phyloP scores from a whole-genome alignment of 495 filamentous ascomycete species.

The Neurospora tetrasperma region DNA sequence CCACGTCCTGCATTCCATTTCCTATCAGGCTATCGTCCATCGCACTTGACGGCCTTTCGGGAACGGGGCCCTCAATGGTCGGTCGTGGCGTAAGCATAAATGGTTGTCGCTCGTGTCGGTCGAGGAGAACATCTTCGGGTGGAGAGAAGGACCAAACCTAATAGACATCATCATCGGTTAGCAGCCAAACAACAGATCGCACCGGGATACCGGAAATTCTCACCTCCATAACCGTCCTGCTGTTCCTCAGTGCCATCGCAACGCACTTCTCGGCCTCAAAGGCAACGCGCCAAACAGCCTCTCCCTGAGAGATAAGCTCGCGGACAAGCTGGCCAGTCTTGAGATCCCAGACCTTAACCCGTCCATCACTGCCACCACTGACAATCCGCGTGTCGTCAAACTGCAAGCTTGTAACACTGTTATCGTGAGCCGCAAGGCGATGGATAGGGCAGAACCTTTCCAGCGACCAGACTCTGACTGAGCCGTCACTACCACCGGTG shows the following conservation, averaged over 20 bases:
- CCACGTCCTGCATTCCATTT: constrained; percentile 28
- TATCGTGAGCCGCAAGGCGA: constrained; percentile 92
- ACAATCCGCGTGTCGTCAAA: constrained; percentile 93
- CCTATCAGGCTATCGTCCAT: constrained; percentile 21
- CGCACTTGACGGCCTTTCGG: constrained; percentile 31
- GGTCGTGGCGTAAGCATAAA: constrained; percentile 23
- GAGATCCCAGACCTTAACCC: constrained; percentile 96
- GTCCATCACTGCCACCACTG: constrained; percentile 87
- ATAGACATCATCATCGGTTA: background rate
- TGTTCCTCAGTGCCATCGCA: constrained; percentile 76
- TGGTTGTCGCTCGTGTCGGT: constrained; percentile 30
- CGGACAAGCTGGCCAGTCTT: constrained; percentile 82
- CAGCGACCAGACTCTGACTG: constrained; percentile 90
- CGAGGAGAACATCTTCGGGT: constrained; percentile 55
- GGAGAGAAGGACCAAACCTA: constrained; percentile 91
- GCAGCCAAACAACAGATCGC: background rate
- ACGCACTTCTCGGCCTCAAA: constrained; percentile 98
- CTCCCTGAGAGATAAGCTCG: constrained; percentile 79
- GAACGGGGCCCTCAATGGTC: constrained; percentile 24
- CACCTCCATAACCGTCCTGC: constrained; percentile 95
- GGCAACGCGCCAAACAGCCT: constrained; percentile 94
- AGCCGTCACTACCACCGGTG: constrained; percentile 91
- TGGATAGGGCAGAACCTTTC: constrained; percentile 83
- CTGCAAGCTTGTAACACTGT: constrained; percentile 92
- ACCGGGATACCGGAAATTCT: constrained; percentile 18